Conservation (phyloP, 441 rosid genomes). For the Flueggea neowawraea region DNA sequence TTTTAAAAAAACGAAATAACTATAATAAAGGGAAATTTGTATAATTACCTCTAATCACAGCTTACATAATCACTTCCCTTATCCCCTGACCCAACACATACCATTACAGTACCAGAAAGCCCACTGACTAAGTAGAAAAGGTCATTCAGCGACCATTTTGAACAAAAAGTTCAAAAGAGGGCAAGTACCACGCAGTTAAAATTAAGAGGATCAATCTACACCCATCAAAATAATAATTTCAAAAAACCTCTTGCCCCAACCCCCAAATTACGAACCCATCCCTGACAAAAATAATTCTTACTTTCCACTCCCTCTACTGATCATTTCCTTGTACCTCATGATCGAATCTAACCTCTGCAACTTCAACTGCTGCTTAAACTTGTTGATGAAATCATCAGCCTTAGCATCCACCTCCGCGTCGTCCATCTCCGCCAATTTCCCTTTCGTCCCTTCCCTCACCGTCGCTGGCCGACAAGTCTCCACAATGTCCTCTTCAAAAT, state of each 20-base stretch:
- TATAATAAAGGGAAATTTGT: too few species aligned
- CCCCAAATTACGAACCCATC: conserved; percentile 12
- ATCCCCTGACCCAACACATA: too few species aligned
- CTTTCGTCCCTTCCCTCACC: conserved; percentile 32
- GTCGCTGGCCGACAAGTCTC: conserved; percentile 63
- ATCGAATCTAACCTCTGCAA: conserved; percentile 78
- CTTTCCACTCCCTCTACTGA: conserved; percentile 32
- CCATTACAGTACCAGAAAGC: too few species aligned
- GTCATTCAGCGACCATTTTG: neutral
- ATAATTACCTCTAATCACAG: too few species aligned
- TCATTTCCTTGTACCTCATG: conserved; percentile 51
- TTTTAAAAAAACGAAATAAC: too few species aligned
- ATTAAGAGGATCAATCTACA: conserved; percentile 31
- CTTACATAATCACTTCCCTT: too few species aligned
- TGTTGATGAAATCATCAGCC: conserved; percentile 82
- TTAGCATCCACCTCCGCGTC: conserved; percentile 81
- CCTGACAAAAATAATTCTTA: conserved; percentile 11
- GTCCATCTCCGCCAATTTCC: conserved; percentile 29
- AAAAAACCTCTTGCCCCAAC: conserved; percentile 13
- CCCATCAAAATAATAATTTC: conserved; percentile 11
- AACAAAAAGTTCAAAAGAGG: conserved; percentile 17
- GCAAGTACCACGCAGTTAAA: too few species aligned
- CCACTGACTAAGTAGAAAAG: too few species aligned
- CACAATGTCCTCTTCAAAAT: conserved; percentile 43
- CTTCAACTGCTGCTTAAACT: conserved; percentile 75